Evolutionary conservation across 2,329 filamentous ascomycete species (phyloP), one percentile per base, ranked within the genome.

Genomic region (Clonostachys solani): DNA sequence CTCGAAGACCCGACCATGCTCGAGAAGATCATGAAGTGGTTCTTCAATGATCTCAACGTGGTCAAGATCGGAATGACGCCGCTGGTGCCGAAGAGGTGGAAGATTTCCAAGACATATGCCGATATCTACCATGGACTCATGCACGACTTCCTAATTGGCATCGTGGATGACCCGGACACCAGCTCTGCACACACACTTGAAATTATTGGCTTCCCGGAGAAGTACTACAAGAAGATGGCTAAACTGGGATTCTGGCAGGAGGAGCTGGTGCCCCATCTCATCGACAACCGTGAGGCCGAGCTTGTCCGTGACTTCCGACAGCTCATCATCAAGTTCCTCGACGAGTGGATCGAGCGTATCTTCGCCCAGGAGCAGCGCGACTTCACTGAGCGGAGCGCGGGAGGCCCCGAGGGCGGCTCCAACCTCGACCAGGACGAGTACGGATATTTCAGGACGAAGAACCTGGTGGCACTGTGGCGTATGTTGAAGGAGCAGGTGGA

Each of bases 341-440:
- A 96, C 64, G 89, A 97, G 71, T 99, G 94, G 92, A 95, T 97
- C 77, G 89, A 95, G 53, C 84, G 91, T 49, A 96, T 99, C 65
- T 90, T 89, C 58, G 77, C 76, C 9, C 85, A 89, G 41, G 95
- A 99, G 67, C 81, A 80, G 60, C 86, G 84, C 57, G 86, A 89
- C 56, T 95, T 99, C 66, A 74, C 83, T 43, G 84, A 90, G 48
- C 84, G 92, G 52, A 84, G 83, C 56, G 78, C 43, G 10, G 35
- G 15, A 15, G 44, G 40, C 13, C 33, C 44, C 44, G 47, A 49
- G 40, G 47, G 85, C 49, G 80, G 77, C 44, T 78, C 78, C 54
- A 89, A 92, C 60, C 76, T 96, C 52, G 91, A 96, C 62, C 83
- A 83, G 57, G 91, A 95, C 66, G 84, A 92, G 60, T 91, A 95